These are phyloP conservation scores for Coemansia sp. DNA, from an alignment of 192 early-diverging fungal species.

Conservation along the genomic window DNA sequence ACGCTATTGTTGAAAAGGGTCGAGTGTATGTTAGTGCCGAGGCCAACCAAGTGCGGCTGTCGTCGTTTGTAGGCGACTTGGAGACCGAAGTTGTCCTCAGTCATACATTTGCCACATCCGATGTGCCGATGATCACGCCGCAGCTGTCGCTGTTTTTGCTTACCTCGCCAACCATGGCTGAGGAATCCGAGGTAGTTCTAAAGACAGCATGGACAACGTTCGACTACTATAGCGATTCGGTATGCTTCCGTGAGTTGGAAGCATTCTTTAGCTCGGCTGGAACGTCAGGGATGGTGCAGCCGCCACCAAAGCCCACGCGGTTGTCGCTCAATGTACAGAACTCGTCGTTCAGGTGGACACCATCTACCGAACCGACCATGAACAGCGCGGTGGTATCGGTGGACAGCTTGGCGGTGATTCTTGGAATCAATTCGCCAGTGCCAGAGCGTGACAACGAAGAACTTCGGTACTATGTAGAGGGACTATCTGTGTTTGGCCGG, in stretches of 20 bases:
- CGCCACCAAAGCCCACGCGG: constrained; percentile 52
- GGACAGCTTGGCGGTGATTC: constrained; percentile 50
- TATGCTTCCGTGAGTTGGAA: constrained; percentile 45
- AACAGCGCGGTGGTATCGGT: constrained; percentile 43
- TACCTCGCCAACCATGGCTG: constrained; percentile 42
- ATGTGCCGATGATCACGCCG: constrained; percentile 45
- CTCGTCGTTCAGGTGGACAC: constrained; percentile 44
- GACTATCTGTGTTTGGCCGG: constrained; percentile 42
- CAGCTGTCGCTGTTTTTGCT: constrained; percentile 53
- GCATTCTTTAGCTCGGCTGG: constrained; percentile 52
- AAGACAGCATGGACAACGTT: constrained; percentile 53
- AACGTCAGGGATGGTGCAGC: constrained; percentile 51
- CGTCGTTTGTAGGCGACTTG: constrained; percentile 30
- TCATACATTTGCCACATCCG: constrained; percentile 48
- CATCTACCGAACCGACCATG: constrained; percentile 27
- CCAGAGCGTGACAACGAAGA: constrained; percentile 49
- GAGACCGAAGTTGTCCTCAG: constrained; percentile 45
- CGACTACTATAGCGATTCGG: constrained; percentile 39
- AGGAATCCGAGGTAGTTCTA: constrained; percentile 51
- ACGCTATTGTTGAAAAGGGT: constrained; percentile 45
- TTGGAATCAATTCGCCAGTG: constrained; percentile 42
- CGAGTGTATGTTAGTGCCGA: constrained; percentile 47
- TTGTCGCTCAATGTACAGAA: constrained; percentile 53
- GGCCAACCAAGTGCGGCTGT: constrained; percentile 49
- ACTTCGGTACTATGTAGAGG: constrained; percentile 52